Conservation (phyloP, 306 rosid species). For the Coriaria nepalensis region DNA sequence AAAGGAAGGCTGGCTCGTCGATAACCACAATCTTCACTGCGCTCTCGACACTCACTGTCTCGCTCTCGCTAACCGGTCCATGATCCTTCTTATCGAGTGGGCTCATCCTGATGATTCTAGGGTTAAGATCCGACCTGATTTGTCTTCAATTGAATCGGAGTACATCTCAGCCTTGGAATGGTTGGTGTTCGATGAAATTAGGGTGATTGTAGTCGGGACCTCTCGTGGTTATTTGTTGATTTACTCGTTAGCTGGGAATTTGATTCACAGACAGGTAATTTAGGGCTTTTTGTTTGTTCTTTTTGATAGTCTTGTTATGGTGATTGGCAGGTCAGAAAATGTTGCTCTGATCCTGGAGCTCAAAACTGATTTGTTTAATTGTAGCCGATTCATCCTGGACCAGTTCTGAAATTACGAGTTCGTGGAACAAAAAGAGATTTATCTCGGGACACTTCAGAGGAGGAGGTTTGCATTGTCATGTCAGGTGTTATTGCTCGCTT, state of each 20-base stretch:
- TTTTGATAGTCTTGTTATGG: background rate
- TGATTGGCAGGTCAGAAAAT: constrained; percentile 3
- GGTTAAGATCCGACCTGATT: constrained; percentile 56
- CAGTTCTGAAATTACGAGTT: constrained; percentile 66
- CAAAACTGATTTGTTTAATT: constrained; percentile 8
- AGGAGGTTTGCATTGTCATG: constrained; percentile 79
- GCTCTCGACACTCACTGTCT: constrained; percentile 77
- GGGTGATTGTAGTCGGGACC: constrained; percentile 71
- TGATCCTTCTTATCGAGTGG: constrained; percentile 62
- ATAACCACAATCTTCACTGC: constrained; percentile 52
- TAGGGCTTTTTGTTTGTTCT: background rate
- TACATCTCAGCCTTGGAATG: constrained; percentile 65
- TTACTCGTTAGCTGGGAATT: constrained; percentile 50
- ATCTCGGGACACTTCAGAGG: constrained; percentile 59
- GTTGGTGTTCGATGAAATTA: constrained; percentile 64
- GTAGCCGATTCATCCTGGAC: constrained; percentile 67
- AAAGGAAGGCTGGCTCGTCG: constrained; percentile 69
- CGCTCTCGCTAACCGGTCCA: constrained; percentile 57
- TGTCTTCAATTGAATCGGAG: constrained; percentile 65
- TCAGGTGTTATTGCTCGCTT: constrained; percentile 76
- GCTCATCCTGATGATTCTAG: constrained; percentile 23
- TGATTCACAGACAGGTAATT: constrained; percentile 76
- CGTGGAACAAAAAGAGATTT: constrained; percentile 80
- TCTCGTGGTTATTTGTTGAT: constrained; percentile 61
- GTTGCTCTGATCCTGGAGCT: constrained; percentile 6